Evolutionary conservation across 225 moss, liverwort and hornwort genomes (phyloP).

Genomic region (Pseudisothecium myosuroides): DNA sequence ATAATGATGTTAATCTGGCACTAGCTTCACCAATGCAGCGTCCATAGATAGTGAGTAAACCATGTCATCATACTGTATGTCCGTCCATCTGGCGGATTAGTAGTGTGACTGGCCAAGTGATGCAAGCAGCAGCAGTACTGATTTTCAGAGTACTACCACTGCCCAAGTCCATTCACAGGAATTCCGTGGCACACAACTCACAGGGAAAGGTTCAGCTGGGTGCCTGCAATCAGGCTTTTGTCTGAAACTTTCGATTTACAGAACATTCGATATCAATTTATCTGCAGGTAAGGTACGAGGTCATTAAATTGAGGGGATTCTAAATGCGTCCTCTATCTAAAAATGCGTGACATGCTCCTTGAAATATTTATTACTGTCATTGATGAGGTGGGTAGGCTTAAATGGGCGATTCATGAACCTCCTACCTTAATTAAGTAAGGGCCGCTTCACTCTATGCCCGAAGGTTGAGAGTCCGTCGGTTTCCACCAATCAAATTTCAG

Average conservation of each 20-base stretch:
- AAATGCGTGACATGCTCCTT: no score
- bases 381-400: no score
- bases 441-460: no score
- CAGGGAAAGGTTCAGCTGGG: neutral
- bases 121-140: neutral
- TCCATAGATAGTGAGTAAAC: neutral
- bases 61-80: neutral
- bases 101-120: neutral
- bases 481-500: no score
- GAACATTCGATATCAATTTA: neutral
- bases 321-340: no score
- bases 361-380: no score
- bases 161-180: conserved; percentile 1
- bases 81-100: neutral
- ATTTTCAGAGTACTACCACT: neutral
- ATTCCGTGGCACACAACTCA: neutral
- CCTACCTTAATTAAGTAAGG: no score
- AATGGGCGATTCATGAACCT: no score
- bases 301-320: no score
- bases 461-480: no score
- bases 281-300: neutral
- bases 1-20: neutral
- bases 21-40: neutral
- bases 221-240: neutral
- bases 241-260: neutral